These are phyloP conservation scores for Closterium sp. DNA, from an alignment of 139 green algal genomes.

Conservation along the genomic window DNA sequence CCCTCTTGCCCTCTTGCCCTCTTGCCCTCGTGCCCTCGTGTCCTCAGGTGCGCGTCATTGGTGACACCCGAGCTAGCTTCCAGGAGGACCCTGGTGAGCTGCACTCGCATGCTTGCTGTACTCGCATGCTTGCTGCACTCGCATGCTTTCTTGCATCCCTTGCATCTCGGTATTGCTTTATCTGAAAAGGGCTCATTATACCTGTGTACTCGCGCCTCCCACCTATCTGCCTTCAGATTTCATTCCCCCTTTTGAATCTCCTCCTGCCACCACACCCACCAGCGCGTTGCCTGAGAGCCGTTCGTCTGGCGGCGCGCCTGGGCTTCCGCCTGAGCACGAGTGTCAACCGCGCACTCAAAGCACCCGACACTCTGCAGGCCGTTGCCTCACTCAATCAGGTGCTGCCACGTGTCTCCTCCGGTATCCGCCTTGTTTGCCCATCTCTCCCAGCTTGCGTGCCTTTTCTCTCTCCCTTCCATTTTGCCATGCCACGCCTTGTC, in stretches of 20 bases:
- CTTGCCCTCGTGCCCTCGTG: not conserved
- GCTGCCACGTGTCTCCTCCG: not conserved
- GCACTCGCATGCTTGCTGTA: too few species aligned
- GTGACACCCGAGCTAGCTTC: not conserved
- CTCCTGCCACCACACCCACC: not conserved
- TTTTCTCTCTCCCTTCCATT: not conserved
- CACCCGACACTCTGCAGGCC: not conserved
- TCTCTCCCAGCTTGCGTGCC: not conserved
- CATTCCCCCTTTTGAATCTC: not conserved
- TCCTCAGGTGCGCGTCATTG: slow-evolving; percentile 6
- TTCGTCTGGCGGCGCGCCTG: slow-evolving; percentile 20
- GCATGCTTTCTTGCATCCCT: too few species aligned
- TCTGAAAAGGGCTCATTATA: too few species aligned
- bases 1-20: not conserved
- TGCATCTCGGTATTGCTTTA: too few species aligned
- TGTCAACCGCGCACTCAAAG: not conserved
- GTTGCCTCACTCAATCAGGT: not conserved
- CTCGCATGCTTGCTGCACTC: too few species aligned
- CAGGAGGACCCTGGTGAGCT: slow-evolving; percentile 10
- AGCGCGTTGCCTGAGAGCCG: slow-evolving; percentile 18
- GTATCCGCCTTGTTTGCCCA: not conserved
- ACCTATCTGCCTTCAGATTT: not conserved
- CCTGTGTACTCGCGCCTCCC: too few species aligned
- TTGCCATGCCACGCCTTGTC: not conserved
- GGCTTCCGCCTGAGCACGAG: slow-evolving; percentile 1